Evolutionary conservation across 2,329 filamentous ascomycete species (phyloP).

Genomic region (Tolypocladium album): DNA sequence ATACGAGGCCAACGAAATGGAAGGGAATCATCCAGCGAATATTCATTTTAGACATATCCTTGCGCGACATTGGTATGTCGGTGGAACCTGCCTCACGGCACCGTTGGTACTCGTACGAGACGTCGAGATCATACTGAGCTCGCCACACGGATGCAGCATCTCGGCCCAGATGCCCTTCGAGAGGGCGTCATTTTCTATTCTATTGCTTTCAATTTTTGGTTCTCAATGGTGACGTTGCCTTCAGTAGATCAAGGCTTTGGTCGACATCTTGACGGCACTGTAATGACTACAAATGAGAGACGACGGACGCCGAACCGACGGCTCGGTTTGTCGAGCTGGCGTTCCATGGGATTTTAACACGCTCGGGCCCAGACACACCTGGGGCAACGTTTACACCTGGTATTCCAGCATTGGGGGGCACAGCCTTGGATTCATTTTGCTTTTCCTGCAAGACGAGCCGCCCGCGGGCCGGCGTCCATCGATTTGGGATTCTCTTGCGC

Average conservation of each 20-base stretch:
- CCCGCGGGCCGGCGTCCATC: background rate
- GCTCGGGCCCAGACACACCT: too few relatives aligned
- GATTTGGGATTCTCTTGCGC: background rate
- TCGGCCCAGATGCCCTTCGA: background rate
- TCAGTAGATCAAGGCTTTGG: background rate
- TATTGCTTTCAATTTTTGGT: background rate
- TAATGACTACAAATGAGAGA: background rate
- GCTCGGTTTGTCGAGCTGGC: background rate
- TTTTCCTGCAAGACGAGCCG: background rate
- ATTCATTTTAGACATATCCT: background rate
- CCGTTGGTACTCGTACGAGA: background rate
- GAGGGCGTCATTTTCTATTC: background rate
- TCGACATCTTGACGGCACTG: background rate
- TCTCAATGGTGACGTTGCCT: background rate
- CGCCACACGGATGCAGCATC: background rate
- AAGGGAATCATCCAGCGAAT: background rate
- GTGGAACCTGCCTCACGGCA: background rate
- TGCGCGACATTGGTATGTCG: background rate
- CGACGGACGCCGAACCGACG: background rate
- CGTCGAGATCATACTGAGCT: background rate
- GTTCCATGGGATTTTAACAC: background rate
- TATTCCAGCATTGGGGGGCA: background rate
- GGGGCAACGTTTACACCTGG: background rate
- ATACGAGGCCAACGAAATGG: background rate
- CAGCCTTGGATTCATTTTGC: background rate